Percentiles rank a stretch among this genome's conserved stretches.
Conservation (phyloP, 1,284 basidiomycete genomes). For the Trametes versicolor region DNA sequence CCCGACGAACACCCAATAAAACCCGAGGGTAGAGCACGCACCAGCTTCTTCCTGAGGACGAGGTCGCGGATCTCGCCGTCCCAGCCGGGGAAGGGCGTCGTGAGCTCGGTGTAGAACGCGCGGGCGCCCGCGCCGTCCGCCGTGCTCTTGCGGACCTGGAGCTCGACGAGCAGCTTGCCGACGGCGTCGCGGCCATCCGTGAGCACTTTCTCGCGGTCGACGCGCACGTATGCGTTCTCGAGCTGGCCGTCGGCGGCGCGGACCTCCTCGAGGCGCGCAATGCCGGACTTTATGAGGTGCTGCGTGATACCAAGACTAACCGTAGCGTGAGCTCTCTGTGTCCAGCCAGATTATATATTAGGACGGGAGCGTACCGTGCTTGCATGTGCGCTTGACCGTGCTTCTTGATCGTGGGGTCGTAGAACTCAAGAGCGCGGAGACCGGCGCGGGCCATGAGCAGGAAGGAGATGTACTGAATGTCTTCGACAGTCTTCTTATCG, state of each 20-base stretch:
- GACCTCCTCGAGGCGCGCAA: conserved; percentile 76
- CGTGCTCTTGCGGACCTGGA: conserved; percentile 86
- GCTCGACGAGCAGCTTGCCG: conserved; percentile 77
- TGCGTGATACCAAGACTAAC: conserved; percentile 81
- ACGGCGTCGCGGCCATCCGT: conserved; percentile 69
- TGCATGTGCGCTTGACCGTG: conserved; percentile 96
- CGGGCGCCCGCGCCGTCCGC: conserved; percentile 83
- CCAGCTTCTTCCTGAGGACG: conserved; percentile 82
- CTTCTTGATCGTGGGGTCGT: conserved; percentile 81
- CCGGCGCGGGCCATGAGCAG: conserved; percentile 87
- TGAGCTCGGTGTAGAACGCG: conserved; percentile 78
- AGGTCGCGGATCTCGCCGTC: conserved; percentile 78
- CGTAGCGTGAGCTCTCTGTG: neutral
- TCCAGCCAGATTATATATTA: conserved; percentile 6
- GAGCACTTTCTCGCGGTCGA: conserved; percentile 76
- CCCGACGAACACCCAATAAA: neutral
- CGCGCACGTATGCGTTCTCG: conserved; percentile 75
- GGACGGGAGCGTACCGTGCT: conserved; percentile 62
- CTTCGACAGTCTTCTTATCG: conserved; percentile 72
- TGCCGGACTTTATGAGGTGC: conserved; percentile 75
- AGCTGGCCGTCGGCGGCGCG: conserved; percentile 64
- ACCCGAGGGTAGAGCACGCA: conserved; percentile 45
- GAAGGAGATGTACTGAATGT: conserved; percentile 84
- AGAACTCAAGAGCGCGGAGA: conserved; percentile 82
- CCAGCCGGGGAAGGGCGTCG: conserved; percentile 77